Evolutionary conservation across 2,329 filamentous ascomycete species (phyloP), one percentile per base, ranked within the genome.

Genomic region (Lachnellula arida): DNA sequence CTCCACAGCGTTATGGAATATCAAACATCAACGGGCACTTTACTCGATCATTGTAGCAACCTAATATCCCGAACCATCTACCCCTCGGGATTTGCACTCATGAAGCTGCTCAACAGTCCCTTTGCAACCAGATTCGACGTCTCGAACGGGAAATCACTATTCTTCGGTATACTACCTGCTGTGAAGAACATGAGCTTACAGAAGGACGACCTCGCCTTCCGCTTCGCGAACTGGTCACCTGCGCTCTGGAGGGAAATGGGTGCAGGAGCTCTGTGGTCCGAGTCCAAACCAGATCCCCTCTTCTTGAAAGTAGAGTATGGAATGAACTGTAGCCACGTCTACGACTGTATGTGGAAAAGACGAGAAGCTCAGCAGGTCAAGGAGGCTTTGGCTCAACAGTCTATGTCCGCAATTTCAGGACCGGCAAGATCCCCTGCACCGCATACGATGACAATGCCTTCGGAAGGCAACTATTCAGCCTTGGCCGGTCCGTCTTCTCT

Each of bases 11-110:
- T 59, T 11, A 58, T 60, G 19, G 57, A 60, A 22, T 56, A 59
- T 28, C 60, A 60, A 51, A 58, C 58, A 7, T 55, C 60, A 11
- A 60, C 51, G 14, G 22, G 74, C 73, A 59, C 74, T 70, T 9
- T 67, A 50, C 48, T 68, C 51, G 37, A 64, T 64, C 79, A 84
- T 56, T 78, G 78, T 17, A 78, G 75, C 44, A 84, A 80, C 63
- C 86, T 87, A 65, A 78, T 88, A 55, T 81, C 85, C 66, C 84
- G 87, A 67, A 86, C 87, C 76, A 80, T 86, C 67, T 76, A 87
- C 28, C 84, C 83, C 3, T 82, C 80, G 15, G 82, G 81, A 2
- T 86, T 61, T 61, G 81, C 82, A 1, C 71, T 88, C 5, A 73
- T 87, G 53, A 87, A 87, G 64, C 74, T 88, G 1, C 78, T 85